These are phyloP conservation scores for Blastomyces emzantsi DNA, from an alignment of 2,329 filamentous ascomycete species.

Conservation along the genomic window DNA sequence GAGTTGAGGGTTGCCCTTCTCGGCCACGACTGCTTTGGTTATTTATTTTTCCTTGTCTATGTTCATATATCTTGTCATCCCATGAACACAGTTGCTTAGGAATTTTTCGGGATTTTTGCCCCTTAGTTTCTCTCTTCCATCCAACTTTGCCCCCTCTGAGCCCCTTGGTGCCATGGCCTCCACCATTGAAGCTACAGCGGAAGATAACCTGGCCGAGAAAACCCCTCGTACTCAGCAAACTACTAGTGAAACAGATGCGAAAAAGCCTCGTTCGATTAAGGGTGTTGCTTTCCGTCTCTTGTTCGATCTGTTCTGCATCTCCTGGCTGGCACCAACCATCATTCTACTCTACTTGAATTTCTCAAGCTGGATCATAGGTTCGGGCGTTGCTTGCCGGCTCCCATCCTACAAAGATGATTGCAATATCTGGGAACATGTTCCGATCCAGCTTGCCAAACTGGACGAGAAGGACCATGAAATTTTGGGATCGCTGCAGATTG, in stretches of 20 bases:
- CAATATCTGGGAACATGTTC: slow-evolving; percentile 11
- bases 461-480: slow-evolving; percentile 22
- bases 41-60: neutral
- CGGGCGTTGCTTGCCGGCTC: slow-evolving; percentile 23
- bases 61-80: neutral
- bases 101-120: neutral
- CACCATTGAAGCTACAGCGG: neutral
- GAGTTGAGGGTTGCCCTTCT: neutral
- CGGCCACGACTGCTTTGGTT: neutral
- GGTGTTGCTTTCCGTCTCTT: neutral
- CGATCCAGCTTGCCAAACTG: slow-evolving; percentile 14
- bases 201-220: neutral
- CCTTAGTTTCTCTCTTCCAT: neutral
- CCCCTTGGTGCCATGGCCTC: neutral
- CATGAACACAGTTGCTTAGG: neutral
- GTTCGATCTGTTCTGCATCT: slow-evolving; percentile 16
- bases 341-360: slow-evolving; percentile 23
- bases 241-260: too few species aligned
- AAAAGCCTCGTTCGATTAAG: neutral
- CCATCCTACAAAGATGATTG: slow-evolving; percentile 17
- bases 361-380: slow-evolving; percentile 21
- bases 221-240: neutral
- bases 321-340: slow-evolving; percentile 22
- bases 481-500: slow-evolving; percentile 24
- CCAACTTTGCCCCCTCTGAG: neutral